Percentiles rank a stretch among this genome's conserved stretches.
Conservation (phyloP, 83 land plant genomes). For the Picea abies region DNA sequence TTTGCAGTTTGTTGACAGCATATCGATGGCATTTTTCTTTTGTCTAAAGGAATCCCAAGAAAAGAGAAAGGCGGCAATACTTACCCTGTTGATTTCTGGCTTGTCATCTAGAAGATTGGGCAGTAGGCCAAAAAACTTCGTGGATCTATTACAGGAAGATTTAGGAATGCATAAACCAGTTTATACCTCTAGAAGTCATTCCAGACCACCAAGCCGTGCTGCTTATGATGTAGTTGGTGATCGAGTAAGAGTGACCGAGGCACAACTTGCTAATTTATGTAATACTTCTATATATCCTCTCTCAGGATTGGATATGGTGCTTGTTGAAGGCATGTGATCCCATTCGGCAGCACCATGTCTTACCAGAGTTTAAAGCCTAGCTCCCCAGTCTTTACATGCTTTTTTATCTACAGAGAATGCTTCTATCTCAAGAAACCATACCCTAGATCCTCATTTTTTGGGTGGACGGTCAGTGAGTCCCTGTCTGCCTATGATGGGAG, state of each 20-base stretch:
- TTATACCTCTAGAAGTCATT: conserved; percentile 32
- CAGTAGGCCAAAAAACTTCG: too few relatives aligned
- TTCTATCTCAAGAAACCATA: conserved; percentile 53
- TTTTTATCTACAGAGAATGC: conserved; percentile 54
- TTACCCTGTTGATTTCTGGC: too few relatives aligned
- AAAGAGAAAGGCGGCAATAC: too few relatives aligned
- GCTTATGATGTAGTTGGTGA: conserved; percentile 44
- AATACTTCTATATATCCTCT: too few relatives aligned
- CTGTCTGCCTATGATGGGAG: conserved; percentile 53
- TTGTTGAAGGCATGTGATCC: conserved; percentile 21
- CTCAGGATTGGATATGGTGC: conserved; percentile 6
- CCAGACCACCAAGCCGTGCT: conserved; percentile 64
- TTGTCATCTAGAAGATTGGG: too few relatives aligned
- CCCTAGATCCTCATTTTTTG: conserved; percentile 64
- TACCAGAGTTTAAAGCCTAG: conserved; percentile 24
- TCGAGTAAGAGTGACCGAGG: too few relatives aligned
- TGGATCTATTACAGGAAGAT: conserved; percentile 36
- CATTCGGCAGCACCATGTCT: conserved; percentile 31
- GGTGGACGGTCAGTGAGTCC: conserved; percentile 62
- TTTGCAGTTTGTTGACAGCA: too few relatives aligned
- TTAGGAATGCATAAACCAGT: conserved; percentile 25
- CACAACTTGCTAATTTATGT: conserved; percentile 29
- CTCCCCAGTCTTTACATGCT: conserved; percentile 32
- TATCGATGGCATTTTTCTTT: too few relatives aligned
- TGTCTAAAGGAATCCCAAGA: too few relatives aligned